Percentiles rank a stretch among this genome's conserved stretches.
Evolutionary conservation across 768 basidiomycete genomes (phyloP).

Genomic region (Kwoniella sp.): DNA sequence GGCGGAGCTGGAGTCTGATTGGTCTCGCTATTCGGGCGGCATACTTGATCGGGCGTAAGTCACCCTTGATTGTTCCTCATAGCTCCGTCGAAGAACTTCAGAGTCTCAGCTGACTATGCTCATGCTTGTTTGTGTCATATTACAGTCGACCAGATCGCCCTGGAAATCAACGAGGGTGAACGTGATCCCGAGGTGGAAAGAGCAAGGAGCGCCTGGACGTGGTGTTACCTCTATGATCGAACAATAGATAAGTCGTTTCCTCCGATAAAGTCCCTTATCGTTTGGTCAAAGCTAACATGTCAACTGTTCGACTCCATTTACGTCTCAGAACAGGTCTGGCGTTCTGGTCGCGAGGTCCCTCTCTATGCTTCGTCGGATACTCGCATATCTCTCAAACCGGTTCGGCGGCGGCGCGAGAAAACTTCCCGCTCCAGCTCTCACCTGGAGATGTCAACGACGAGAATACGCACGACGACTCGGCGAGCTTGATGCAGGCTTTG

Average conservation of each 20-base stretch:
- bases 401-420: conserved; percentile 42
- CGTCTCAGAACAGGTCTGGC: conserved; percentile 52
- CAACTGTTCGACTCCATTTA: conserved; percentile 9
- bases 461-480: conserved; percentile 38
- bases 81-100: neutral
- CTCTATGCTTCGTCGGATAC: conserved; percentile 50
- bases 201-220: conserved; percentile 49
- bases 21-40: conserved; percentile 52
- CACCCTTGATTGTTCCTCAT: neutral
- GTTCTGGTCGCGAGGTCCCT: conserved; percentile 53
- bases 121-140: neutral
- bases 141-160: conserved; percentile 39
- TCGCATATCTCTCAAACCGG: conserved; percentile 51
- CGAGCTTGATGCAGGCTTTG: conserved; percentile 41
- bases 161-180: conserved; percentile 37
- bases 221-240: conserved; percentile 50
- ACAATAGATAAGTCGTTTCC: conserved; percentile 38
- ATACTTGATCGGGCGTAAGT: conserved; percentile 49
- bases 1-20: conserved; percentile 50
- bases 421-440: conserved; percentile 49
- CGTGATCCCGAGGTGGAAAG: conserved; percentile 35
- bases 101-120: neutral
- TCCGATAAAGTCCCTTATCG: neutral
- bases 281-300: conserved; percentile 11
- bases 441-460: conserved; percentile 20